Evolutionary conservation across 257 asterid genomes (phyloP), one percentile per base, ranked within the genome.

Genomic region (Solanum corneliomulleri): DNA sequence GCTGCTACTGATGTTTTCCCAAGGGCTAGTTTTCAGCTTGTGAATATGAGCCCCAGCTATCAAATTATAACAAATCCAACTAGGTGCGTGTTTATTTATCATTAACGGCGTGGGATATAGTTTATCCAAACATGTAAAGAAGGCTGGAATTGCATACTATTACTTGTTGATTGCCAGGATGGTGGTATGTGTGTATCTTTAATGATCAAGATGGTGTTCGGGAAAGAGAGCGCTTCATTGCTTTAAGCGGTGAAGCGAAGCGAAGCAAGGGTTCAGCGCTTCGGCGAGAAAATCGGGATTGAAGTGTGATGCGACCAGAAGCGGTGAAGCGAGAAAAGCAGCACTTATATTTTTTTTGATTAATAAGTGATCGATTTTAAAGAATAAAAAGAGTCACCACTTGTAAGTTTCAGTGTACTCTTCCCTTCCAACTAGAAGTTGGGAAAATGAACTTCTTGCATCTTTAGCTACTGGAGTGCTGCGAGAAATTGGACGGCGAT

Each of bases 401-500:
- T 52, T 52, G 7, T 52, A 52, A 52, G n/a, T 52, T 52, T 52
- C n/a, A 52, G 62, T 52, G 60, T 49, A 49, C 23, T 49, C 21
- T 49, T 49, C 16, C 60, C 60, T 15, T 49, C 60, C 98, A 89
- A 85, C 62, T 88, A 33, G 99, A 97, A 80, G 90, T 91, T 87
- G 96, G 93, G 89, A 93, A 90, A 80, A 86, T 68, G 89, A 91
- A 89, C 78, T 72, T 86, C 88, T 88, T 91, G 87, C 94, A 47
- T 89, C 97, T 64, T 86, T 95, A 88, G 89, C 94, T 31, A 91
- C 94, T 85, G 86, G 92, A 6, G 99, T 91, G 88, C 97, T 97
- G 89, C 98, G 92, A 80, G 99, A 97, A 89, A 97, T 97, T 89
- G 99, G 97, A 71, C 92, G 92, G 86, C 93, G 94, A 91, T 96